Evolutionary conservation across 1,284 basidiomycete species (phyloP), one percentile per base, ranked within the genome.

Genomic region (Testicularia cyperi): DNA sequence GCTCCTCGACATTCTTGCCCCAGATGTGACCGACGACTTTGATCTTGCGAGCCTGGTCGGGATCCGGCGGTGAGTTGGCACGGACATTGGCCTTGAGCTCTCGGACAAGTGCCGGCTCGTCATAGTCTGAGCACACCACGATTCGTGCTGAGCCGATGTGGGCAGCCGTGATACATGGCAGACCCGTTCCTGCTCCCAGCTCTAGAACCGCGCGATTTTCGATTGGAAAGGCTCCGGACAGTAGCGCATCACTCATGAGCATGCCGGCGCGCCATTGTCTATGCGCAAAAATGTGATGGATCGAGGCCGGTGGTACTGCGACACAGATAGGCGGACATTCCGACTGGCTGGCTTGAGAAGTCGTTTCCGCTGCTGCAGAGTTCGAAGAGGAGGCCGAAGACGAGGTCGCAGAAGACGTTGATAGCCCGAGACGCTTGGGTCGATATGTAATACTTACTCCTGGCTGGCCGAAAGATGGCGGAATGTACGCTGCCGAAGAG

Each of bases 221-320:
- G 28, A 61, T 31, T 22, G 56, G 36, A 10, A 71, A 46, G n/a
- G 55, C 56, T n/a, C 36, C 39, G 3, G 64, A 44, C 33, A 65
- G 27, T 20, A 74, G 44, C 3, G 65, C 65, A 24, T 75, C 74
- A 24, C 65, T 52, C 22, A 75, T 56, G 14, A 75, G 62, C 67
- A 75, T 71, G 0, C 74, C 74, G 0, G 74, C 72, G 9, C 74
- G 57, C 74, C 74, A 75, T 45, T 73, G 70, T 13, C 74, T 64
- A 35, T 75, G 74, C 6, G 70, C 72, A 37, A 75, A 75, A 28
- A 75, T 68, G 55, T 58, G 60, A 13, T 65, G 69, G 23, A 75
- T 65, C 21, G 65, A 54, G 10, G 70, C 69, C 2, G 71, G 69
- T 5, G 74, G 74, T 3, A 75, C 58, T 22, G 46, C 31, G 25